phyloP scores from a whole-genome alignment of 2,329 filamentous ascomycete genomes.

The Sphaerostilbella broomeana region DNA sequence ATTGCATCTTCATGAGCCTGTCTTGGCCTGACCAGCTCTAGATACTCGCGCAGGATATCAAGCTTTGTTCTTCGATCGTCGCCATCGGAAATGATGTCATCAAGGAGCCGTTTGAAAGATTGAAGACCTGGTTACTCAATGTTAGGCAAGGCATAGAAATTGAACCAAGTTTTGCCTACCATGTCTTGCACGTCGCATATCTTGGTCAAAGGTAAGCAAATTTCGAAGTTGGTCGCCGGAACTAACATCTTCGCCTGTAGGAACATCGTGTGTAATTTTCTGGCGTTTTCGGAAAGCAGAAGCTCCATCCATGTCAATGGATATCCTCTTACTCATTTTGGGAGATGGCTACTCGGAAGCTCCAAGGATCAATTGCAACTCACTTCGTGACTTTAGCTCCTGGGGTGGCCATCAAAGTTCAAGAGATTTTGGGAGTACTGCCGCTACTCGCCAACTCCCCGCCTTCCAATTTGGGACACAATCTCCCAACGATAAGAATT shows the following conservation, averaged over 20 bases:
- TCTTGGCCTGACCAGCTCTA: conserved; percentile 49
- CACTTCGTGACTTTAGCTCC: background rate
- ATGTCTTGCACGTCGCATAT: conserved; percentile 59
- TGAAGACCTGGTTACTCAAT: conserved; percentile 47
- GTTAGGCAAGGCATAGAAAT: background rate
- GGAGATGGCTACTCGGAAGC: conserved; percentile 10
- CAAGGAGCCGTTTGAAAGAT: conserved; percentile 65
- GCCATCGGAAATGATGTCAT: conserved; percentile 51
- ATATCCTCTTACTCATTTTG: conserved; percentile 40
- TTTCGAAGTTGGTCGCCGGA: conserved; percentile 61
- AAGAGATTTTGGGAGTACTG: conserved; percentile 32
- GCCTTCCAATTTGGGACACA: conserved; percentile 22
- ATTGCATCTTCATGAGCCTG: conserved; percentile 42
- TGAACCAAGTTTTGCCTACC: conserved; percentile 38
- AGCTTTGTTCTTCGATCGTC: conserved; percentile 35
- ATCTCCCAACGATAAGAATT: too few relatives aligned
- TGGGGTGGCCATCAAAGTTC: too few relatives aligned
- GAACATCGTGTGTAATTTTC: conserved; percentile 49
- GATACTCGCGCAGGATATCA: conserved; percentile 62
- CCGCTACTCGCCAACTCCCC: conserved; percentile 26
- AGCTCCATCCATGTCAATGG: conserved; percentile 33
- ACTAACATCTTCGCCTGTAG: conserved; percentile 54
- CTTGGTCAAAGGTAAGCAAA: conserved; percentile 65
- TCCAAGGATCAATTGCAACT: conserved; percentile 10
- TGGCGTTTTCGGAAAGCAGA: conserved; percentile 45